phyloP scores from a whole-genome alignment of 139 green algal species.

The Closterium sp. region DNA sequence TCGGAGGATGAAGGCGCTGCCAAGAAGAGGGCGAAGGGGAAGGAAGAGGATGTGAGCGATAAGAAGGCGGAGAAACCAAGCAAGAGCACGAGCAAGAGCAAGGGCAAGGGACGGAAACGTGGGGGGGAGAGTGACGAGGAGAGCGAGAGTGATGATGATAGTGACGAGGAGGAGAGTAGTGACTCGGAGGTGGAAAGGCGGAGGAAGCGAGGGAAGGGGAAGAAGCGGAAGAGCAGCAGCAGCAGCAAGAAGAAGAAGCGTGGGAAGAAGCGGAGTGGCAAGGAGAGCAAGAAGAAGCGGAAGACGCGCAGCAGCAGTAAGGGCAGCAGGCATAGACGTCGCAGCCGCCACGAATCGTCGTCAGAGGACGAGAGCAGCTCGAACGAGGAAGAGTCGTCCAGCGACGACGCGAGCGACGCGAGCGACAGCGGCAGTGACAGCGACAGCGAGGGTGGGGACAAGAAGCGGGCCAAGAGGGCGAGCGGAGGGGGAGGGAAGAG shows the following conservation, averaged over 20 bases:
- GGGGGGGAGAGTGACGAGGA: background rate
- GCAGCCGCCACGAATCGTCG: background rate
- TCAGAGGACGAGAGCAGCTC: background rate
- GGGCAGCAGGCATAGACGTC: background rate
- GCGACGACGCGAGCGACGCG: background rate
- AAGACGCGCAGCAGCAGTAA: constrained; percentile 10
- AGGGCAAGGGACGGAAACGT: background rate
- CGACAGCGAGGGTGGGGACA: constrained; percentile 19
- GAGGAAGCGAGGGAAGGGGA: constrained; percentile 1
- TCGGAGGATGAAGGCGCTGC: background rate
- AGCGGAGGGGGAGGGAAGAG: background rate
- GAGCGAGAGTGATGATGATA: constrained; percentile 21
- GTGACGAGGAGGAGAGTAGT: background rate
- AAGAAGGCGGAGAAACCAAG: no score
- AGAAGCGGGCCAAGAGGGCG: constrained; percentile 11
- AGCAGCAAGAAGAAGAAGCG: constrained; percentile 7
- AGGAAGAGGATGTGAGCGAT: background rate
- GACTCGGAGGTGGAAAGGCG: constrained; percentile 6
- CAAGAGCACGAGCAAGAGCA: no score
- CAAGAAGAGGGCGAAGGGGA: background rate
- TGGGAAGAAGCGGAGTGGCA: background rate
- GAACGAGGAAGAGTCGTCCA: no score
- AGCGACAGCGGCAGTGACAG: background rate
- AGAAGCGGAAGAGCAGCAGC: constrained; percentile 22
- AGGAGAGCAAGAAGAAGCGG: constrained; percentile 21